phyloP scores from a whole-genome alignment of 192 early-diverging fungal genomes.

The Coemansia biformis region DNA sequence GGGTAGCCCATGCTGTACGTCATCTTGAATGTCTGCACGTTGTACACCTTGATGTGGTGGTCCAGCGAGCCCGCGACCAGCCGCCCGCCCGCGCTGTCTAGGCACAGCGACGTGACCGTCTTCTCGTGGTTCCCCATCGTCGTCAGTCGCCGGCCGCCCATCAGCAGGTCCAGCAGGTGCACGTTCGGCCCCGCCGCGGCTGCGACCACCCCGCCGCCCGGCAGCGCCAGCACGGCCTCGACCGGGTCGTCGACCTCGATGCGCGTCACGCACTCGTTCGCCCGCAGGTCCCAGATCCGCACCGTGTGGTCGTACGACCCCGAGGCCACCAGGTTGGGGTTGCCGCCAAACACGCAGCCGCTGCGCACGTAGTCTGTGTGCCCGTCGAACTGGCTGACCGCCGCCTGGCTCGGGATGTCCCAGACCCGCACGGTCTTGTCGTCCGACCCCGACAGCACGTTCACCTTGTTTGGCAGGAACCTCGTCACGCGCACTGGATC shows the following conservation, averaged over 20 bases:
- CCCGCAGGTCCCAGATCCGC: constrained; percentile 84
- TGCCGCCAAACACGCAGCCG: constrained; percentile 65
- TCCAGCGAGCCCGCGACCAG: constrained; percentile 89
- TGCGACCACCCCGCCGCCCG: constrained; percentile 73
- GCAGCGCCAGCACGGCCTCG: constrained; percentile 78
- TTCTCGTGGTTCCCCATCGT: constrained; percentile 91
- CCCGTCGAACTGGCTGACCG: constrained; percentile 63
- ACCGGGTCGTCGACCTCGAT: constrained; percentile 85
- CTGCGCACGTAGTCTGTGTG: constrained; percentile 91
- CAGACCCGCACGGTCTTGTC: constrained; percentile 89
- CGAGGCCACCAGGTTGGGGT: constrained; percentile 73
- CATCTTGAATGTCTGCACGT: constrained; percentile 81
- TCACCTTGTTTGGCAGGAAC: constrained; percentile 74
- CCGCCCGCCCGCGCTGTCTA: constrained; percentile 70
- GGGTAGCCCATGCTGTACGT: constrained; percentile 84
- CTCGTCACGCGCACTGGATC: constrained; percentile 73
- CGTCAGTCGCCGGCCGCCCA: constrained; percentile 70
- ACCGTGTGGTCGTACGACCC: constrained; percentile 97
- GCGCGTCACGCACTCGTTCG: constrained; percentile 64
- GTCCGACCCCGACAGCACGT: constrained; percentile 84
- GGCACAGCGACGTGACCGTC: constrained; percentile 82
- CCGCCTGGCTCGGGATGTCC: constrained; percentile 83
- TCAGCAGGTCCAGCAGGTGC: constrained; percentile 84
- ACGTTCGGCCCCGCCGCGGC: constrained; percentile 64
- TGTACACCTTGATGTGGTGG: constrained; percentile 94